Evolutionary conservation across 345 rosid species (phyloP), one percentile per base, ranked within the genome.

Genomic region (Aegle marmelos): DNA sequence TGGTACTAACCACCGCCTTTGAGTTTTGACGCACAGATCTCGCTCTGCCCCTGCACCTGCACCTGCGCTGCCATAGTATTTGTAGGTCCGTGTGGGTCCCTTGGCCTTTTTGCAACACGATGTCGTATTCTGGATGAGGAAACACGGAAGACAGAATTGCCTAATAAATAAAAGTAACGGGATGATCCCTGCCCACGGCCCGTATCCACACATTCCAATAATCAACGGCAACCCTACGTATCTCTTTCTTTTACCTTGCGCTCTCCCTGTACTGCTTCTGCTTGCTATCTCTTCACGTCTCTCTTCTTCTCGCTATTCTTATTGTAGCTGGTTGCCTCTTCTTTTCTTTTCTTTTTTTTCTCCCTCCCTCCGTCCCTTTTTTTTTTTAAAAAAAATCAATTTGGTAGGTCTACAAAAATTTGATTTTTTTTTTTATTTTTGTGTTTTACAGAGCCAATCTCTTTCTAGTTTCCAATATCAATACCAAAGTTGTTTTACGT

Each of bases 161-260:
- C 16, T 0, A 41, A 41, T 41, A 41, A 41, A 41, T 41, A 0
- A 53, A 53, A 53, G n/a, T 5, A 5, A 50, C 56, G 4, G 7
- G 22, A 5, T 2, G 56, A 4, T 3, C 54, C 54, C 0, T 41
- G 4, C 50, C 50, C 0, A 50, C 7, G 56, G 0, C 22, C 45
- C n/a, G 77, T 76, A 83, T 81, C 90, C 92, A 85, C 87, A 80
- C 61, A 77, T 77, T 86, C 74, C 81, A 74, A 79, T 30, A 64
- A 78, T 82, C 84, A 77, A 84, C 85, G 82, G 85, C 83, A 81
- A 25, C 87, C 89, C 83, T 89, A 81, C 86, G 66, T 78, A 75
- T 77, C 78, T 76, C 39, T 75, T 72, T 80, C 13, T 79, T 58
- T 74, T 72, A 72, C 73, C 80, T 79, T 78, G 64, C 67, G 77